Base-by-base conservation (phyloP, 805 yeast species). In the Dipodascus albidus region DNA sequence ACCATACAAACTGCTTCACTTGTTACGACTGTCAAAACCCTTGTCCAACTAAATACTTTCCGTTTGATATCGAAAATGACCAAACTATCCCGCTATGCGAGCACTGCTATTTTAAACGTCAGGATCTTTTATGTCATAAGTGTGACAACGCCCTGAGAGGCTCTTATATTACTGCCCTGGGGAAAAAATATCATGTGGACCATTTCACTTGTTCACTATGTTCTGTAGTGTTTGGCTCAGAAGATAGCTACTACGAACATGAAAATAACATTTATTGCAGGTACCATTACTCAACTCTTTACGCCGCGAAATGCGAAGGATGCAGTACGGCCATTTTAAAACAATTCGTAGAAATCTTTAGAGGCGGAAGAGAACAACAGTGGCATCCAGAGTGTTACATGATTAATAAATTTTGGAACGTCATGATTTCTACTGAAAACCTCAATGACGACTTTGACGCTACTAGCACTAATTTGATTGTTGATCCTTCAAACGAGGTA, bases 331-430 rank as follows among this genome's bases (percentile, higher is more conserved):
- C 97, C 1, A 93, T 95, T 52, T 78, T 95, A 38, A 89, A 90
- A 64, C 98, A 93, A 65, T 93, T 89, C 67, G 96, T 91, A 35
- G 96, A 91, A 67, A 81, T 91, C 48, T 87, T 81, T 56, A 77
- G 93, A 59, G 96, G 96, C 51, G 96, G 96, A 21, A 77, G 83
- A 60, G 84, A 86, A 55, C 96, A 90, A 67, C 95, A 88, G 65
- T 93, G 99, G 99, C 99, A 93, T 69, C 98, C 97, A 1, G 98
- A 95, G 66, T 93, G 99, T 72, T 93, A 89, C 65, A 95, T 95
- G 89, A 95, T 93, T 49, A 90, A 86, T 72, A 90, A 90, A 67
- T 90, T 88, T 63, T 93, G 99, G 99, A 90, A 88, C 64, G 95
- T 90, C 20, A 78, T 82, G 54, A 73, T 93, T 22, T 51, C 58